Evolutionary conservation across 2,329 filamentous ascomycete genomes (phyloP), one percentile per base, ranked within the genome.

Genomic region (Raffaelea arxii): DNA sequence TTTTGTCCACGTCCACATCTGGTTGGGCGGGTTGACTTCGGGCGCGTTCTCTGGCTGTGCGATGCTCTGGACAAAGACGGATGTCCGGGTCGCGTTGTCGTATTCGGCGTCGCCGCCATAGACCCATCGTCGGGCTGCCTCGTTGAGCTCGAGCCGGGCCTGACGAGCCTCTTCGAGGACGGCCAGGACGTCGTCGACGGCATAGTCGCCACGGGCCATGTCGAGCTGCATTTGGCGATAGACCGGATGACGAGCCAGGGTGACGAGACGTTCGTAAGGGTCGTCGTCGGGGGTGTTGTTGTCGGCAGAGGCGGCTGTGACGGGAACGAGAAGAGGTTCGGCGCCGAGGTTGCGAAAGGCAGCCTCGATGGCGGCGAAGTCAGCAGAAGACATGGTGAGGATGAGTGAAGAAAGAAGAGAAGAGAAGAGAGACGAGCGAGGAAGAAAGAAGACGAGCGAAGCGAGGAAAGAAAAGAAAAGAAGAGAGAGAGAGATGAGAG

Each of bases 1-100:
- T 44, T 50, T 51, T n/a, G 54, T 56, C 51, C 51, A 54, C 22
- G 44, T n/a, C 27, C 41, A 35, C 7, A 49, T 4, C 2, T 43
- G 50, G 10, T 40, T 44, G 1, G 49, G 47, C 18, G 37, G 12
- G 23, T 7, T n/a, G 22, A 18, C 24, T 7, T n/a, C n/a, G n/a
- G 3, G 4, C 3, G 5, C 14, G 25, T 16, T 35, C 16, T 19
- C 19, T 19, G 6, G 23, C 9, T 30, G 9, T 16, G 16, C 9
- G 27, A 9, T 30, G 21, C 6, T 12, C 36, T 51, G 50, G 14
- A 46, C 43, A 18, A 51, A 41, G 10, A 51, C 38, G 3, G 32
- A 23, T 3, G 48, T 22, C 1, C 14, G 6, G 10, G 45, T 10
- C 7, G 14, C 38, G 6, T 16, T 32, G 27, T 43, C 35, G 6